Conservation (phyloP, 768 basidiomycete species). For the Lentinula detonsa region DNA sequence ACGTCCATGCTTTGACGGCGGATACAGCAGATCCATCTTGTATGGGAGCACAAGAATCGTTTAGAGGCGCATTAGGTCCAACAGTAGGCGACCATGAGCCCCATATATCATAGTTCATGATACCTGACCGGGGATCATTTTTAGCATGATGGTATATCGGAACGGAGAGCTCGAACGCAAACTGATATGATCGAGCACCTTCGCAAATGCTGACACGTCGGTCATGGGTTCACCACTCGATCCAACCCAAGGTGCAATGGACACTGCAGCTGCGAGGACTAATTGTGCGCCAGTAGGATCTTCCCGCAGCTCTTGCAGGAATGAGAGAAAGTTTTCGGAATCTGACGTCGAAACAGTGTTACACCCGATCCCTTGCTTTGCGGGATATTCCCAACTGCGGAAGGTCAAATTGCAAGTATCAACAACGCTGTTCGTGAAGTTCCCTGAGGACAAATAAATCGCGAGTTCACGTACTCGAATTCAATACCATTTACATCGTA, state of each 20-base stretch:
- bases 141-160: neutral
- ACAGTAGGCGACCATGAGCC: constrained; percentile 45
- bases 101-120: constrained; percentile 57
- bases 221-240: constrained; percentile 46
- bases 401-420: neutral
- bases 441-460: neutral
- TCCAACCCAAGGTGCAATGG: constrained; percentile 61
- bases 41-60: constrained; percentile 58
- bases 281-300: constrained; percentile 47
- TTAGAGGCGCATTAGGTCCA: constrained; percentile 83
- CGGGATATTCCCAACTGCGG: constrained; percentile 79
- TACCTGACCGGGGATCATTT: constrained; percentile 21
- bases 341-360: constrained; percentile 57
- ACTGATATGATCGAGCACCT: constrained; percentile 69
- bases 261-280: constrained; percentile 68
- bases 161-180: constrained; percentile 17
- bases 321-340: constrained; percentile 71
- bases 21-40: constrained; percentile 69
- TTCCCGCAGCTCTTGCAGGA: constrained; percentile 65
- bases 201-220: constrained; percentile 62
- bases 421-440: neutral
- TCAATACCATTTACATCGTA: constrained; percentile 61
- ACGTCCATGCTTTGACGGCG: constrained; percentile 66
- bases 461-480: constrained; percentile 45
- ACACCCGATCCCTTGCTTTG: constrained; percentile 57